Percentiles rank a stretch among this genome's conserved stretches.
Evolutionary conservation across 2,329 filamentous ascomycete species (phyloP).

Genomic region (Colletotrichum brevisporum): DNA sequence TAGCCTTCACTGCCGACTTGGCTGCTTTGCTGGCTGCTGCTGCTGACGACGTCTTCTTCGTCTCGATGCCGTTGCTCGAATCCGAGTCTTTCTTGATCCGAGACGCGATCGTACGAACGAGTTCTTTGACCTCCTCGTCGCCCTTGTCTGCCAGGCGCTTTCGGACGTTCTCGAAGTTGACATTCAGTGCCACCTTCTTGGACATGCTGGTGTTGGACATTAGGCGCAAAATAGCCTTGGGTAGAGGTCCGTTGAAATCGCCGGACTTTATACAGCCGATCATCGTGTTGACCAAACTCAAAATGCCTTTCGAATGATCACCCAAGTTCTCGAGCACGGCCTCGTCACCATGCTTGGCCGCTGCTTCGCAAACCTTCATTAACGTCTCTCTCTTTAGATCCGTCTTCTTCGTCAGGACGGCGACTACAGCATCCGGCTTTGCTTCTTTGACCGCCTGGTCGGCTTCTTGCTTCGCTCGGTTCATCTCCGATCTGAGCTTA

Average conservation of each 20-base stretch:
- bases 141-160: slow-evolving; percentile 75
- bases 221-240: slow-evolving; percentile 71
- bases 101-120: slow-evolving; percentile 70
- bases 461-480: slow-evolving; percentile 60
- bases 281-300: slow-evolving; percentile 67
- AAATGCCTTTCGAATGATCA: slow-evolving; percentile 69
- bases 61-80: slow-evolving; percentile 44
- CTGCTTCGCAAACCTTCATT: slow-evolving; percentile 66
- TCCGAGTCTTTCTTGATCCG: slow-evolving; percentile 57
- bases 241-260: slow-evolving; percentile 67
- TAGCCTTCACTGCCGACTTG: slow-evolving; percentile 50
- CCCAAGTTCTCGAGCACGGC: slow-evolving; percentile 71
- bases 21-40: slow-evolving; percentile 40
- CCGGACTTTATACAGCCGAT: slow-evolving; percentile 67
- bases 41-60: slow-evolving; percentile 43
- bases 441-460: slow-evolving; percentile 61
- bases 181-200: slow-evolving; percentile 72
- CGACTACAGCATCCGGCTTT: slow-evolving; percentile 52
- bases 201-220: slow-evolving; percentile 75
- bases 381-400: slow-evolving; percentile 64
- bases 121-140: slow-evolving; percentile 73
- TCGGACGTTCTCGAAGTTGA: slow-evolving; percentile 76
- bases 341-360: slow-evolving; percentile 67
- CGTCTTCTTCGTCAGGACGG: slow-evolving; percentile 57
- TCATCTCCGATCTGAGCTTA: slow-evolving; percentile 62